Conservation (phyloP, 2,329 filamentous ascomycete species). For the Hortaea werneckii region DNA sequence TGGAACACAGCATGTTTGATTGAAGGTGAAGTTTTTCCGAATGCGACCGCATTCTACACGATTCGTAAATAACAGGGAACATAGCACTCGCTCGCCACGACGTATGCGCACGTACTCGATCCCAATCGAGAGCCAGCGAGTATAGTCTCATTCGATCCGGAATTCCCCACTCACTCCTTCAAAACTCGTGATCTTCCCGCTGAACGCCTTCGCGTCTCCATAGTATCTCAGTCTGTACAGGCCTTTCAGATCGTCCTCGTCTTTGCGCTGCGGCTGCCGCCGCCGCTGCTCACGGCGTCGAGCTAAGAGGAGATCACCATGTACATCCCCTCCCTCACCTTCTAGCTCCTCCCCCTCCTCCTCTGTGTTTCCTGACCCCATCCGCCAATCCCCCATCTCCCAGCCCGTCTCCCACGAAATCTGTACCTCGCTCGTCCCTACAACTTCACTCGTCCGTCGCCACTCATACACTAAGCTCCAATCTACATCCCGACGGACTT, state of each 20-base stretch:
- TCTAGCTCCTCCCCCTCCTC: not conserved
- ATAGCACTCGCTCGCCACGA: no score
- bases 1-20: no score
- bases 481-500: conserved; percentile 62
- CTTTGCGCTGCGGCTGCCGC: conserved; percentile 8
- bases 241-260: conserved; percentile 37
- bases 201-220: conserved; percentile 65
- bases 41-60: no score
- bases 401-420: conserved; percentile 65
- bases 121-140: not conserved
- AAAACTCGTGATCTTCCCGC: conserved; percentile 55
- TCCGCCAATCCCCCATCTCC: conserved; percentile 35
- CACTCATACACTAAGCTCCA: conserved; percentile 78
- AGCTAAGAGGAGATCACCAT: conserved; percentile 13
- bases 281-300: not conserved
- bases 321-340: conserved; percentile 1
- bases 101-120: not conserved
- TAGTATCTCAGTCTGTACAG: conserved; percentile 74
- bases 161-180: conserved; percentile 56
- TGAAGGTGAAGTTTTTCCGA: no score
- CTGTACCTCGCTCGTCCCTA: conserved; percentile 68
- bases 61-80: no score
- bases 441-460: conserved; percentile 57
- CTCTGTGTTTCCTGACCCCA: conserved; percentile 7
- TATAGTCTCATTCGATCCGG: conserved; percentile 20